Conservation (phyloP, 805 yeast species). For the Myxozyma vanderwaltii region DNA sequence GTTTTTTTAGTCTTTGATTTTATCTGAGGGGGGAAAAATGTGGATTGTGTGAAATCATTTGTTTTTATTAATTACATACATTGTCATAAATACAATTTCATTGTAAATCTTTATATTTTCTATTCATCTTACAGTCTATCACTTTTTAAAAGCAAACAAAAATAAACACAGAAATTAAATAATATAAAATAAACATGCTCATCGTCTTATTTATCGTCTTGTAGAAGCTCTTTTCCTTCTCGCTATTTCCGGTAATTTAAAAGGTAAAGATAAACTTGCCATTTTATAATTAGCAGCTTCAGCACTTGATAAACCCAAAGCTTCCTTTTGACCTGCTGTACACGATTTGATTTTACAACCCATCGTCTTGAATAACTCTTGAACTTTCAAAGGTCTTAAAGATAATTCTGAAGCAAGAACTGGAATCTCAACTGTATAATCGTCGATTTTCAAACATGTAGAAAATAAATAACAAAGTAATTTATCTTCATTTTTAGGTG, state of each 20-base stretch:
- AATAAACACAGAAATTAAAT: too few relatives aligned
- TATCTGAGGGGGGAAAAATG: too few relatives aligned
- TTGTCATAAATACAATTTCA: too few relatives aligned
- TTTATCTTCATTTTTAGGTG: conserved; percentile 87
- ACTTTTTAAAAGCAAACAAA: too few relatives aligned
- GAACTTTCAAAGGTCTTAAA: conserved; percentile 53
- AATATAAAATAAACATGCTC: neutral
- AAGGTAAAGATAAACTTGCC: conserved; percentile 84
- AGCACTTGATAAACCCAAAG: conserved; percentile 41
- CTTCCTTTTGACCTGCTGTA: conserved; percentile 47
- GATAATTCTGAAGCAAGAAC: conserved; percentile 85
- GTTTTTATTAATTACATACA: too few relatives aligned
- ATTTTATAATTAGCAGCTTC: conserved; percentile 63
- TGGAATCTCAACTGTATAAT: conserved; percentile 69
- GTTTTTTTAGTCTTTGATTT: neutral
- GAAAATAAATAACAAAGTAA: conserved; percentile 77
- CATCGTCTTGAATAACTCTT: conserved; percentile 67
- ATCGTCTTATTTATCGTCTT: conserved; percentile 2
- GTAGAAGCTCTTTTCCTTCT: conserved; percentile 18
- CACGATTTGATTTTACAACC: conserved; percentile 80
- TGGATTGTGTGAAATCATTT: too few relatives aligned
- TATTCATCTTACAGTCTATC: too few relatives aligned
- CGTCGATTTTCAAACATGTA: conserved; percentile 71
- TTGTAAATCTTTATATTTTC: too few relatives aligned
- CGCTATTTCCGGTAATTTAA: conserved; percentile 62